Percentiles rank a stretch among this genome's conserved stretches.
These are phyloP conservation scores for Pouteria glomerata DNA, from an alignment of 148 eudicot genomes.

Conservation along the genomic window DNA sequence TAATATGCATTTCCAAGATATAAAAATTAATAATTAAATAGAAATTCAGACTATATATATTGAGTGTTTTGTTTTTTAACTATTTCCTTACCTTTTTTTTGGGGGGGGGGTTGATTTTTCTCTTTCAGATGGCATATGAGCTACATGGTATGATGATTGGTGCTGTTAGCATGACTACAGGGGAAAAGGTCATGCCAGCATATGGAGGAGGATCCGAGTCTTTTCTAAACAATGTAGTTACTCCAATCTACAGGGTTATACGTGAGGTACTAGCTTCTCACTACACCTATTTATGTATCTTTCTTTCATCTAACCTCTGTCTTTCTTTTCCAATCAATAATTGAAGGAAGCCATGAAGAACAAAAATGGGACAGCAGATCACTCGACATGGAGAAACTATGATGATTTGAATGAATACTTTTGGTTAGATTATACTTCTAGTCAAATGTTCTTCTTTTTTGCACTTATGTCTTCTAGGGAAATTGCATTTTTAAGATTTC, in stretches of 20 bases:
- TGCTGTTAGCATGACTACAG: constrained; percentile 70
- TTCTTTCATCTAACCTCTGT: constrained; percentile 18
- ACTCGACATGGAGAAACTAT: constrained; percentile 96
- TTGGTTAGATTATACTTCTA: constrained; percentile 44
- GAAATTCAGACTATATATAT: neutral
- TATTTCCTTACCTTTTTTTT: neutral
- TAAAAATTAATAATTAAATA: too few relatives aligned
- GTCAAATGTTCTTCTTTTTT: constrained; percentile 2
- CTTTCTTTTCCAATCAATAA: constrained; percentile 16
- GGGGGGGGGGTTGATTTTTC: neutral
- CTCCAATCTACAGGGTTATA: constrained; percentile 71
- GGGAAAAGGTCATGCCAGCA: constrained; percentile 82
- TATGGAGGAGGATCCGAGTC: constrained; percentile 73
- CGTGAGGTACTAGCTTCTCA: constrained; percentile 39
- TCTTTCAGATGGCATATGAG: constrained; percentile 89
- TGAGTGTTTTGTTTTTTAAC: too few relatives aligned
- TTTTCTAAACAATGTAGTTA: constrained; percentile 62
- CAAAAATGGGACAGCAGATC: constrained; percentile 75
- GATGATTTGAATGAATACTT: constrained; percentile 94
- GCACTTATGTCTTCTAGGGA: neutral
- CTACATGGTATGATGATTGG: constrained; percentile 82
- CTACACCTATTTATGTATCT: neutral
- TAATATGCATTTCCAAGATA: neutral
- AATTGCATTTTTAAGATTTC: neutral
- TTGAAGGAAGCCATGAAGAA: constrained; percentile 84